These are phyloP conservation scores for Coprinopsis cinerea DNA, from an alignment of 768 basidiomycete genomes.

Conservation along the genomic window DNA sequence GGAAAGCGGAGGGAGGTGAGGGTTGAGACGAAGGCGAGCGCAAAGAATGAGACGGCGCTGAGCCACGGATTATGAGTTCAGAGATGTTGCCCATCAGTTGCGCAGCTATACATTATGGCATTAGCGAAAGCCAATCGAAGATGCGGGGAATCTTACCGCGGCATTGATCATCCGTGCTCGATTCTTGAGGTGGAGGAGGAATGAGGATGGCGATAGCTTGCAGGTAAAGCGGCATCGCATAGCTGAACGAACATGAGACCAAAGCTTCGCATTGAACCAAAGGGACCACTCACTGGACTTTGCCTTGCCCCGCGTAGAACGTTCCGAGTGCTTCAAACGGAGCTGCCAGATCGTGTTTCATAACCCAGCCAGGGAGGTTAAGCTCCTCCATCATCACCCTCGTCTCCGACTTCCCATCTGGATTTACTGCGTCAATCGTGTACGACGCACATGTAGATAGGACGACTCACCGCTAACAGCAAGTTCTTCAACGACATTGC, in stretches of 20 bases:
- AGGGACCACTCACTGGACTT: slow-evolving; percentile 42
- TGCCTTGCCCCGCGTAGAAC: slow-evolving; percentile 52
- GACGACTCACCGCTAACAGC: slow-evolving; percentile 2
- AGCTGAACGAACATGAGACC: slow-evolving; percentile 30
- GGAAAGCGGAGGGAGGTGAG: too few species aligned
- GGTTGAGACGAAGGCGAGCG: background rate
- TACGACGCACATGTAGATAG: background rate
- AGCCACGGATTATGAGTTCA: slow-evolving; percentile 34
- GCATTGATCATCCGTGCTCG: slow-evolving; percentile 47
- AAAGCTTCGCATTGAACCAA: background rate
- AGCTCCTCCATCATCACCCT: slow-evolving; percentile 42
- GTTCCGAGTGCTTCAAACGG: slow-evolving; percentile 63
- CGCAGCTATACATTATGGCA: slow-evolving; percentile 24
- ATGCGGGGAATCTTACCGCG: slow-evolving; percentile 18
- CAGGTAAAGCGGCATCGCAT: slow-evolving; percentile 59
- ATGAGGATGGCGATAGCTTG: slow-evolving; percentile 60
- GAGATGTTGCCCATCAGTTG: slow-evolving; percentile 43
- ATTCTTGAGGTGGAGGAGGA: slow-evolving; percentile 34
- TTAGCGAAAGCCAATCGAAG: background rate
- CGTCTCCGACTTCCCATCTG: slow-evolving; percentile 11
- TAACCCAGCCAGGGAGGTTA: slow-evolving; percentile 55
- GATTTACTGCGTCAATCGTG: background rate
- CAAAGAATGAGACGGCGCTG: background rate
- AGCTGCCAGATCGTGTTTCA: slow-evolving; percentile 54
- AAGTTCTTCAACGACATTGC: slow-evolving; percentile 11